Evolutionary conservation across 2,329 filamentous ascomycete species (phyloP).

Genomic region (Colletotrichum simmondsii): DNA sequence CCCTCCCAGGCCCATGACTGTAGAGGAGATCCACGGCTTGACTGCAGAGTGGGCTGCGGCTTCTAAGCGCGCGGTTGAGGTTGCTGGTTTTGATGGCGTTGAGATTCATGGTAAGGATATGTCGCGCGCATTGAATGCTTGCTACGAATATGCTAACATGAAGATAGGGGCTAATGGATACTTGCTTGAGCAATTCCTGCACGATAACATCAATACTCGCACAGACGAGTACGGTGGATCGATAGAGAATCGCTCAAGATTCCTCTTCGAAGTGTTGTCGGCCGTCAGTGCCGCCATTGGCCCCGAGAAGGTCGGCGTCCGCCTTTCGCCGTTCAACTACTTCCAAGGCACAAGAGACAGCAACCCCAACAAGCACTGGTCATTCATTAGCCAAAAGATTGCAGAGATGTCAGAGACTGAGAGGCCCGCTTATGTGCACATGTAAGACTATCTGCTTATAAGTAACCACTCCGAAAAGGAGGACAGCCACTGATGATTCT

Average conservation of each 20-base stretch:
- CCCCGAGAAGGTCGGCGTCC: constrained; percentile 62
- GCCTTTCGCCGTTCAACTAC: constrained; percentile 54
- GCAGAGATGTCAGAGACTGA: constrained; percentile 45
- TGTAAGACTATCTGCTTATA: constrained; percentile 43
- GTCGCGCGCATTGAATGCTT: background rate
- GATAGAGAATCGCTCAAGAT: constrained; percentile 62
- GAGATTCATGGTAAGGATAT: constrained; percentile 59
- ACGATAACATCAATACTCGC: constrained; percentile 59
- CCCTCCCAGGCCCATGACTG: constrained; percentile 71
- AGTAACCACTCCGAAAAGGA: rapidly evolving
- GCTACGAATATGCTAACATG: background rate
- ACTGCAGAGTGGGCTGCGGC: constrained; percentile 67
- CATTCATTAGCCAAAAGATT: constrained; percentile 47
- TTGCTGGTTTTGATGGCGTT: constrained; percentile 76
- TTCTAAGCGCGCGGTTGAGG: constrained; percentile 62
- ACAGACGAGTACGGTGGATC: constrained; percentile 64
- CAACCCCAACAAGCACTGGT: constrained; percentile 47
- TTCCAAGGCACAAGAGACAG: constrained; percentile 41
- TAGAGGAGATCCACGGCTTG: constrained; percentile 70
- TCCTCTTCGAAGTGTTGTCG: constrained; percentile 59
- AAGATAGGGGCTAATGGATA: constrained; percentile 64
- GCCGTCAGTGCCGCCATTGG: constrained; percentile 56
- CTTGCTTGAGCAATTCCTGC: constrained; percentile 70
- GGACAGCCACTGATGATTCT: background rate
- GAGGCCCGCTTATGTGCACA: constrained; percentile 56